Percentiles rank a stretch among this genome's conserved stretches.
Evolutionary conservation across 331 rosid species (phyloP).

Genomic region (Cydonia oblonga): DNA sequence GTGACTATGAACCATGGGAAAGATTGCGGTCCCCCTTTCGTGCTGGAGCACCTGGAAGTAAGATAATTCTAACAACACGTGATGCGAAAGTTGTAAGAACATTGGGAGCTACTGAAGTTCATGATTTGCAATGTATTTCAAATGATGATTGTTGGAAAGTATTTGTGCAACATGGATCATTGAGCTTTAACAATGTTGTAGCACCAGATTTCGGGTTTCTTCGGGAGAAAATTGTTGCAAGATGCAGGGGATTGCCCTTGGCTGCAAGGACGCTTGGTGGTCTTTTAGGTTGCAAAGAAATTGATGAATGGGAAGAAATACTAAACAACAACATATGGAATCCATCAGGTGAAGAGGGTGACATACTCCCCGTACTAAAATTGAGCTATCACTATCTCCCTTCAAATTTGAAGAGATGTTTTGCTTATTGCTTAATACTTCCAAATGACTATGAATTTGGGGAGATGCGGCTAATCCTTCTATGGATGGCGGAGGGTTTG

Average conservation of each 20-base stretch:
- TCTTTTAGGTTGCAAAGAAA: background rate
- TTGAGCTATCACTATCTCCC: conserved; percentile 1
- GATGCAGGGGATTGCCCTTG: background rate
- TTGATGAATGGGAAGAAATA: background rate
- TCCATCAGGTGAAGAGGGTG: background rate
- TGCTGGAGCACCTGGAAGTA: background rate
- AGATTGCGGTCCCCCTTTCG: background rate
- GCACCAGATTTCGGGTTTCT: background rate
- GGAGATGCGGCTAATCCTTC: background rate
- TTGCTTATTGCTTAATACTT: background rate
- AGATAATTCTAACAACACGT: background rate
- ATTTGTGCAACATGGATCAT: background rate
- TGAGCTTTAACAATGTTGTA: background rate
- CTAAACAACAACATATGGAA: background rate
- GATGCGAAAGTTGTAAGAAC: background rate
- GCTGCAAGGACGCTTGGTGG: background rate
- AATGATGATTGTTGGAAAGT: background rate
- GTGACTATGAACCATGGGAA: background rate
- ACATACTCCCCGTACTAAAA: background rate
- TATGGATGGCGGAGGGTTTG: conserved; percentile 5
- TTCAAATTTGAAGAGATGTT: background rate
- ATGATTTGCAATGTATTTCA: background rate
- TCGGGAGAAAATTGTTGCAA: background rate
- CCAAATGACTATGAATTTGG: background rate
- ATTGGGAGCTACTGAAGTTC: background rate